A percentile compares a stretch with the other conserved stretches of the same genome.
Evolutionary conservation across 176 grass and related monocot species (phyloP).

Genomic region (Poa pratensis): DNA sequence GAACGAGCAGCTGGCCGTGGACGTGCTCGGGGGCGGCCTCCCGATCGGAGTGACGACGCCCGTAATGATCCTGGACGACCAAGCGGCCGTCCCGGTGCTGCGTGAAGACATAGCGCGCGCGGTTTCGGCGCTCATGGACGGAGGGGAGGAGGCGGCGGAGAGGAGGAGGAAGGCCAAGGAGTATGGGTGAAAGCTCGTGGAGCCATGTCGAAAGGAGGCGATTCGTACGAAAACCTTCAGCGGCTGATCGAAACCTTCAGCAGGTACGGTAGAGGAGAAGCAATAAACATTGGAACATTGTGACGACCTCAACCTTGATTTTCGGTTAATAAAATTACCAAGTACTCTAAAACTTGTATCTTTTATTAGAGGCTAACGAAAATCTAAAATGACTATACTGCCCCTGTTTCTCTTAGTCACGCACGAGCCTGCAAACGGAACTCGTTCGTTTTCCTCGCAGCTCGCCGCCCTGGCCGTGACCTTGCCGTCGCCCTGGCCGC

Average conservation of each 20-base stretch:
- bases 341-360: too few species aligned
- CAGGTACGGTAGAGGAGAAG: background rate
- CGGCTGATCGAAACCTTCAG: background rate
- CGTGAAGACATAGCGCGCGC: constrained; percentile 26
- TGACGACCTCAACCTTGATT: background rate
- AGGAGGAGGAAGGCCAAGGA: constrained; percentile 44
- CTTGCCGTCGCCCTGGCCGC: too few species aligned
- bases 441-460: too few species aligned
- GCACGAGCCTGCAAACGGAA: too few species aligned
- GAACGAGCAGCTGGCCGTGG: constrained; percentile 55
- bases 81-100: background rate
- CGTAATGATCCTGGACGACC: constrained; percentile 6
- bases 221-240: background rate
- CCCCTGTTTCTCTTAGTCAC: too few species aligned
- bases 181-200: constrained; percentile 42
- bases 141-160: constrained; percentile 36
- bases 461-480: too few species aligned
- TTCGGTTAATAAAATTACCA: too few species aligned
- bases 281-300: background rate
- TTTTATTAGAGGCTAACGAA: too few species aligned
- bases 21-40: constrained; percentile 55
- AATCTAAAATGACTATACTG: too few species aligned
- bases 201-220: background rate
- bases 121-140: constrained; percentile 49
- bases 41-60: constrained; percentile 37